Evolutionary conservation across 257 asterid species (phyloP).

Genomic region (Nicotiana benthamiana): DNA sequence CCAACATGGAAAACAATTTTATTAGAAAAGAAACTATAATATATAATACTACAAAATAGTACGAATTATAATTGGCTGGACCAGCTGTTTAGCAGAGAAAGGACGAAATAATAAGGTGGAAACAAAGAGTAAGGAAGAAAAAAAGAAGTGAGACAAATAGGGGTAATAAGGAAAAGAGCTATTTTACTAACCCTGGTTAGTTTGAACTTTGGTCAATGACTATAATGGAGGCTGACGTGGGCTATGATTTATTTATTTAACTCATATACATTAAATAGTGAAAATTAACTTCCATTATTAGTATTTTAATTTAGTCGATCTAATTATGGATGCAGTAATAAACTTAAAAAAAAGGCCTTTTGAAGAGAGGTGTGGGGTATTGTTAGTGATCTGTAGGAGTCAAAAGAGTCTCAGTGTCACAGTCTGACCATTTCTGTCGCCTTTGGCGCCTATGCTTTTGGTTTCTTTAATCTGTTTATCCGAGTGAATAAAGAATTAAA

Average conservation of each 20-base stretch:
- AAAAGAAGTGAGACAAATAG: slow-evolving; percentile 19
- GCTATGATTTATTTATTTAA: too few relatives aligned
- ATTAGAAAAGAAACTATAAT: neutral
- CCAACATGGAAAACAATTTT: slow-evolving; percentile 2
- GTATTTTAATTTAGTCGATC: too few relatives aligned
- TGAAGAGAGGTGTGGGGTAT: slow-evolving; percentile 11
- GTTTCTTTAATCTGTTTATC: neutral
- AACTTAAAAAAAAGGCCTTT: too few relatives aligned
- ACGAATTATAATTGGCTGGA: neutral
- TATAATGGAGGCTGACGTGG: too few relatives aligned
- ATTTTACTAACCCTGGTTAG: slow-evolving; percentile 29
- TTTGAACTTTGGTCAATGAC: neutral
- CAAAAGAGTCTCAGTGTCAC: slow-evolving; percentile 10
- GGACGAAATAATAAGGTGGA: slow-evolving; percentile 10
- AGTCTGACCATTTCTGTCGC: slow-evolving; percentile 18
- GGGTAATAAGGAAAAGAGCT: slow-evolving; percentile 23
- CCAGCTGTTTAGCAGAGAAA: slow-evolving; percentile 10
- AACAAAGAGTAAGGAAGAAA: slow-evolving; percentile 9
- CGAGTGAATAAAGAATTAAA: too few relatives aligned
- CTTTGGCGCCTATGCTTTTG: neutral
- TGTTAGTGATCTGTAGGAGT: neutral
- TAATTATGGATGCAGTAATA: too few relatives aligned
- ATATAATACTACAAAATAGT: neutral
- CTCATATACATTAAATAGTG: too few relatives aligned
- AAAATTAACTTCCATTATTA: too few relatives aligned